Evolutionary conservation across 495 filamentous ascomycete species (phyloP).

Genomic region (Xylaria longipes): DNA sequence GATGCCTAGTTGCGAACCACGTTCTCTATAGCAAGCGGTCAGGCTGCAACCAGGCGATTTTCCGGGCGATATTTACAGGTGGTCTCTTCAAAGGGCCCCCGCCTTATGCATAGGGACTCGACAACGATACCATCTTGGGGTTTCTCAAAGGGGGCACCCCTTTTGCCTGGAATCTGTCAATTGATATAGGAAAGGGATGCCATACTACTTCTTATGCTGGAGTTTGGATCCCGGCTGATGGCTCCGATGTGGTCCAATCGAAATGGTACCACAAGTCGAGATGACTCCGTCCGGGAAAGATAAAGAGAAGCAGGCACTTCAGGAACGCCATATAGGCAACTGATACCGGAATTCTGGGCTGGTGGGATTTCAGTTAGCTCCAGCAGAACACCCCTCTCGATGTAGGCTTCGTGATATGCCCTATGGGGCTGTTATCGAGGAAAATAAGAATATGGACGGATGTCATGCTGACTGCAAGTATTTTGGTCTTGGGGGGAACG

Average conservation of each 20-base stretch:
- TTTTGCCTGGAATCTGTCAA: background rate
- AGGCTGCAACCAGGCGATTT: background rate
- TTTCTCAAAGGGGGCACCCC: background rate
- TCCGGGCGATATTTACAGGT: background rate
- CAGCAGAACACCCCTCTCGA: background rate
- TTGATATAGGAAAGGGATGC: background rate
- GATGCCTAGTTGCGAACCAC: constrained; percentile 18
- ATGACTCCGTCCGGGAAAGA: background rate
- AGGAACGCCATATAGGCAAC: background rate
- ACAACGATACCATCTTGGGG: background rate
- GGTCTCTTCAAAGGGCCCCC: background rate
- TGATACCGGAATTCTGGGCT: background rate
- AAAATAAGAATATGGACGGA: background rate
- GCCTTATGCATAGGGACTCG: background rate
- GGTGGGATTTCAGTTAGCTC: background rate
- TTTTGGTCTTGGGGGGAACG: background rate
- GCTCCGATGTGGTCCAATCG: background rate
- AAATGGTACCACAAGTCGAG: background rate
- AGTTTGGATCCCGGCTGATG: background rate
- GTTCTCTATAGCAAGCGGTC: background rate
- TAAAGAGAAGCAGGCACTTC: background rate
- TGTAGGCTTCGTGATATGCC: background rate
- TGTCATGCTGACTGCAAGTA: background rate
- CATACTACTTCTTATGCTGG: background rate
- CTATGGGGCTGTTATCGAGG: background rate